Conservation (phyloP, 1,139 yeast genomes). For the Taiozyma onychis region DNA sequence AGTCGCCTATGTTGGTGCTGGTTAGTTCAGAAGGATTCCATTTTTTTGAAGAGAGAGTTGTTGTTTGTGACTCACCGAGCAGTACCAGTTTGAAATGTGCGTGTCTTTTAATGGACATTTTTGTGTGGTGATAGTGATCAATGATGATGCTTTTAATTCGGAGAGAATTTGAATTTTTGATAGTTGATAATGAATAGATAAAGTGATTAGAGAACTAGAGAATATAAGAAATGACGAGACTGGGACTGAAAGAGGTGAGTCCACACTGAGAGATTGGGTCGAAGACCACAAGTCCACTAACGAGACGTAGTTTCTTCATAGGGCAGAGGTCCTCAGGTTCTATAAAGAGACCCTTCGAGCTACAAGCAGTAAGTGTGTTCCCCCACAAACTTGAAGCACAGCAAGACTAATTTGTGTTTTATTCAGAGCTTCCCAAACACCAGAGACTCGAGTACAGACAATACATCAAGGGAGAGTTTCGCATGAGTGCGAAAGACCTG, state of each 20-base stretch:
- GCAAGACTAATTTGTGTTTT: too few species aligned
- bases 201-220: too few species aligned
- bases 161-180: not conserved
- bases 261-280: not conserved
- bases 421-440: conserved; percentile 5
- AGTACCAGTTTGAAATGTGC: conserved; percentile 45
- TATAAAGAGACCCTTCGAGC: conserved; percentile 11
- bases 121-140: not conserved
- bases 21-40: not conserved
- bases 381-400: not conserved
- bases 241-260: conserved; percentile 10
- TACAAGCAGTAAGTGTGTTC: conserved; percentile 9
- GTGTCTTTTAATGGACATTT: conserved; percentile 7
- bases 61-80: conserved; percentile 3
- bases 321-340: conserved; percentile 9
- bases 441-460: conserved; percentile 5
- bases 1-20: conserved; percentile 30
- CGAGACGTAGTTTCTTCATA: conserved; percentile 9
- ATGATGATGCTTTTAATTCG: not conserved
- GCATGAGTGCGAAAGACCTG: not conserved
- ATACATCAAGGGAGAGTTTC: conserved; percentile 8
- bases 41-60: not conserved
- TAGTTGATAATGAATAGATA: too few species aligned
- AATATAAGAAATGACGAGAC: not conserved
- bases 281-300: not conserved